phyloP scores from a whole-genome alignment of 495 filamentous ascomycete genomes.

The Aspergillus funiculosus region DNA sequence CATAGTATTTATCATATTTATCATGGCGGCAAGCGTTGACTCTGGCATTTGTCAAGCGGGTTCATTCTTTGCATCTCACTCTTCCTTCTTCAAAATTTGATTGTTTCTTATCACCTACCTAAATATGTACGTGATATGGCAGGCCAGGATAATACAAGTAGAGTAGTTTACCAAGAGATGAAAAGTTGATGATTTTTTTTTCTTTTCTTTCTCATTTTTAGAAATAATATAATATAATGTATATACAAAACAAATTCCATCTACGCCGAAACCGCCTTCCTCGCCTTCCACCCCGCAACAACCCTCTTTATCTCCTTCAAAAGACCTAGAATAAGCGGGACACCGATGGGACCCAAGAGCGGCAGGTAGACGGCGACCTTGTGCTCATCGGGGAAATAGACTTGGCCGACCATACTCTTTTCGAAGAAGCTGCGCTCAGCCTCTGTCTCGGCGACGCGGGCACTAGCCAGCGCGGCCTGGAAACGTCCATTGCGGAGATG shows the following conservation, averaged over 20 bases:
- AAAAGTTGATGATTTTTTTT: no score
- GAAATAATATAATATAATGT: neutral
- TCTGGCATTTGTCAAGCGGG: no score
- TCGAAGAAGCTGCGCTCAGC: constrained; percentile 97
- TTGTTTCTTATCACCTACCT: neutral
- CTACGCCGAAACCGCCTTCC: constrained; percentile 8
- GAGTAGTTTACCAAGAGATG: no score
- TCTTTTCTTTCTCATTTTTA: neutral
- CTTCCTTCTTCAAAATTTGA: no score
- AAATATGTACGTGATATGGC: no score
- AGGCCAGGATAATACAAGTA: no score
- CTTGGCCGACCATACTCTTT: constrained; percentile 97
- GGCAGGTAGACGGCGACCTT: constrained; percentile 97
- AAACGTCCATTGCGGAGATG: constrained; percentile 61
- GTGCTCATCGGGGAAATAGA: constrained; percentile 97
- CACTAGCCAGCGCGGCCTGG: constrained; percentile 65
- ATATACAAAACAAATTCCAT: neutral
- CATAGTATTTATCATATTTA: no score
- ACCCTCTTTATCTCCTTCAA: constrained; percentile 69
- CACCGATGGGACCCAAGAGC: constrained; percentile 83
- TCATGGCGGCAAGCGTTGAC: no score
- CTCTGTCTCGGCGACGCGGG: constrained; percentile 76
- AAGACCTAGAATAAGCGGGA: constrained; percentile 76
- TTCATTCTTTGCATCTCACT: no score
- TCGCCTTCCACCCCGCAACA: constrained; percentile 35